Evolutionary conservation across 306 rosid species (phyloP).

Genomic region (Albizia julibrissin): DNA sequence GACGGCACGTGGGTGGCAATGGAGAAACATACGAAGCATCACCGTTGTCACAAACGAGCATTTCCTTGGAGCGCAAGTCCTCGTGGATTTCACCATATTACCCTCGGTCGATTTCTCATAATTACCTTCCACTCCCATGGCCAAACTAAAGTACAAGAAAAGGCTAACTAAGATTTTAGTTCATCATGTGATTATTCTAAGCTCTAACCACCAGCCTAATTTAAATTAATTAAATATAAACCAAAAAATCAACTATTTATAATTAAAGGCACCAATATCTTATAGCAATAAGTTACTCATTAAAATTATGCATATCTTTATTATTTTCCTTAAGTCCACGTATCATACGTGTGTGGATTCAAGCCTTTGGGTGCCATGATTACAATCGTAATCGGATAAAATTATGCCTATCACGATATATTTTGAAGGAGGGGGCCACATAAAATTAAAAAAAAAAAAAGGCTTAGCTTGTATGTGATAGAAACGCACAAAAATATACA

Average conservation of each 20-base stretch:
- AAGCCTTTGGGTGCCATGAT: too few relatives aligned
- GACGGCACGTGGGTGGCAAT: slow-evolving; percentile 31
- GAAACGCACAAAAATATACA: background rate
- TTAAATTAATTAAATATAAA: background rate
- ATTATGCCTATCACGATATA: too few relatives aligned
- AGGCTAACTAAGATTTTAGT: background rate
- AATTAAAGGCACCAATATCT: too few relatives aligned
- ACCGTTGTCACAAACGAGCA: slow-evolving; percentile 33
- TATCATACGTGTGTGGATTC: too few relatives aligned
- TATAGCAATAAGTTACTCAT: too few relatives aligned
- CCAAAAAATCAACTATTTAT: too few relatives aligned
- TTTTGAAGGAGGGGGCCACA: too few relatives aligned
- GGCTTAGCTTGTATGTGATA: too few relatives aligned
- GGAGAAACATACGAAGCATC: slow-evolving; percentile 19
- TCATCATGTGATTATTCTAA: background rate
- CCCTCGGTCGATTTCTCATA: background rate
- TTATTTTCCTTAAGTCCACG: too few relatives aligned
- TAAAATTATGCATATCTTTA: too few relatives aligned
- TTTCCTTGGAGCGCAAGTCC: background rate
- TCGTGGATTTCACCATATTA: background rate
- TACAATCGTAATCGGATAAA: too few relatives aligned
- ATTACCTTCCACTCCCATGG: background rate
- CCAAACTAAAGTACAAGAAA: background rate
- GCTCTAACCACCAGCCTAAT: background rate
- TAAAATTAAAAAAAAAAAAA: too few relatives aligned